These are phyloP conservation scores for Bisporella sp. DNA, from an alignment of 2,329 filamentous ascomycete species.

Conservation along the genomic window DNA sequence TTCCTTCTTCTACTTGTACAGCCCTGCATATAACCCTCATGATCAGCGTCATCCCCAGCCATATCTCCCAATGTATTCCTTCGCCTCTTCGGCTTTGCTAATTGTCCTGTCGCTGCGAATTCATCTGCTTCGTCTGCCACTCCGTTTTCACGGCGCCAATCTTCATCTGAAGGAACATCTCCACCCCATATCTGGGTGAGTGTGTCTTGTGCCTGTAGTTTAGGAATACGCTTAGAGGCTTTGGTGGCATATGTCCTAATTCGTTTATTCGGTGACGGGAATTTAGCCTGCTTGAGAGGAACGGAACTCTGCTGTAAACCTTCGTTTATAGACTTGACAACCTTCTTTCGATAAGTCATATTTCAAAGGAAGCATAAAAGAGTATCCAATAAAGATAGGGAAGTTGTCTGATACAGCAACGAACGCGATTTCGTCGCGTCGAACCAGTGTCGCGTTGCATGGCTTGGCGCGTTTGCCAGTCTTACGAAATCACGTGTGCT, in stretches of 20 bases:
- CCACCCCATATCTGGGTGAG: conserved; percentile 24
- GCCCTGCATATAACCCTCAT: conserved; percentile 7
- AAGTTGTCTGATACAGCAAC: too few relatives aligned
- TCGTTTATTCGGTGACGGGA: conserved; percentile 15
- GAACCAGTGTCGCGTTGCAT: too few relatives aligned
- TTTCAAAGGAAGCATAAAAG: neutral
- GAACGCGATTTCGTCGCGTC: too few relatives aligned
- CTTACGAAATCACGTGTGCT: too few relatives aligned
- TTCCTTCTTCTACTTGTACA: conserved; percentile 10
- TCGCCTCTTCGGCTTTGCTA: neutral
- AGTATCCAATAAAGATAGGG: too few relatives aligned
- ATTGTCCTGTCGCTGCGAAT: neutral
- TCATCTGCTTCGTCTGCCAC: neutral
- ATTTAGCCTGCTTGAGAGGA: conserved; percentile 19
- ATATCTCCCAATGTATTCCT: neutral
- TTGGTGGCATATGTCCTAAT: conserved; percentile 20
- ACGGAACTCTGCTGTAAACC: conserved; percentile 20
- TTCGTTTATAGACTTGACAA: conserved; percentile 15
- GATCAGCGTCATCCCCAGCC: conserved; percentile 1
- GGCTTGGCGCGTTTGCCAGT: too few relatives aligned
- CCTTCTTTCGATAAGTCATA: neutral
- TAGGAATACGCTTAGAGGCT: conserved; percentile 3
- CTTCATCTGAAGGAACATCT: conserved; percentile 7
- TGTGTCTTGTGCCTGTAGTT: conserved; percentile 18
- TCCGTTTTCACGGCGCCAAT: neutral